A percentile compares a stretch with the other conserved stretches of the same genome.
These are phyloP conservation scores for Picea sitchensis DNA, from an alignment of 75 land plant species.

Conservation along the genomic window DNA sequence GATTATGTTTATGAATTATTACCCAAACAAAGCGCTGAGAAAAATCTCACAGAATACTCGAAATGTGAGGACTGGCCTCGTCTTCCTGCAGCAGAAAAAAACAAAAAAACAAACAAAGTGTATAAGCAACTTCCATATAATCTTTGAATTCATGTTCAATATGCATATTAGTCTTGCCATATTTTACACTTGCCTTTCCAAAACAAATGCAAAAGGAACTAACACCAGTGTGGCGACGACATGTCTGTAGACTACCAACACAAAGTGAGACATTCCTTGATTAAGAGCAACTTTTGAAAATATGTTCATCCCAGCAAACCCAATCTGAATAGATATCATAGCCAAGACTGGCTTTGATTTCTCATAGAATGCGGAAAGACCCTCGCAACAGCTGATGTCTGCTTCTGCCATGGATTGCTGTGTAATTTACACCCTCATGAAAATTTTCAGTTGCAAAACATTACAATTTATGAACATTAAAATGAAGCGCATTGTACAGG, in stretches of 20 bases:
- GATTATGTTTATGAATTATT: neutral
- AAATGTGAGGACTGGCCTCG: slow-evolving; percentile 12
- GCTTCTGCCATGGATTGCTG: neutral
- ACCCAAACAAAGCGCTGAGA: slow-evolving; percentile 19
- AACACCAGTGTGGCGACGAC: slow-evolving; percentile 26
- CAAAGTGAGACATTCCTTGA: slow-evolving; percentile 36
- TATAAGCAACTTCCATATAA: neutral
- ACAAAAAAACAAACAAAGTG: neutral
- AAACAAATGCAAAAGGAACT: slow-evolving; percentile 11
- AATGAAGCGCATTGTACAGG: too few relatives aligned
- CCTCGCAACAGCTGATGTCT: neutral
- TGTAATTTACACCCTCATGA: too few relatives aligned
- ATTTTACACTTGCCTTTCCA: neutral
- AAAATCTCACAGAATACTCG: slow-evolving; percentile 11
- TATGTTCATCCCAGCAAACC: slow-evolving; percentile 24
- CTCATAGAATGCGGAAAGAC: neutral
- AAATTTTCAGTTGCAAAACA: too few relatives aligned
- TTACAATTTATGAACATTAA: too few relatives aligned
- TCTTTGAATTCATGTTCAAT: neutral
- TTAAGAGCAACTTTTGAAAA: slow-evolving; percentile 23
- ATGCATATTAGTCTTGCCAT: neutral
- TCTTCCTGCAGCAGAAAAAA: slow-evolving; percentile 10
- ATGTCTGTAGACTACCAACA: slow-evolving; percentile 43
- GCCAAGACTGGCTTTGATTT: slow-evolving; percentile 30
- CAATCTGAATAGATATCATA: slow-evolving; percentile 28